A percentile compares a stretch with the other conserved stretches of the same genome.
phyloP scores from a whole-genome alignment of 176 grass and related monocot genomes.

The Triticum turgidum region DNA sequence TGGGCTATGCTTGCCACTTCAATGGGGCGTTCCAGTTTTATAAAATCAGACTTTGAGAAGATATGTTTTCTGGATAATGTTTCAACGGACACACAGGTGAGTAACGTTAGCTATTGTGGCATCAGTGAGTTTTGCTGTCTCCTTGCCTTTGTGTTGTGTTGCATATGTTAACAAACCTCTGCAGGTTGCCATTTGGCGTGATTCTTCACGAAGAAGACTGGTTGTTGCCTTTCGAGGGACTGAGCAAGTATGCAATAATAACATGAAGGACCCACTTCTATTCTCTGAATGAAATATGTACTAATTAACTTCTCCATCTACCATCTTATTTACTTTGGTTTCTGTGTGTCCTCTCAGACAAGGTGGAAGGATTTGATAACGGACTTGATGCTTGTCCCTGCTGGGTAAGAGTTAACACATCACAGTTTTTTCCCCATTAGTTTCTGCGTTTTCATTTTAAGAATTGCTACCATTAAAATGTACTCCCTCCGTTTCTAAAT shows the following conservation, averaged over 20 bases:
- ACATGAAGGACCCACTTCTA: slow-evolving; percentile 21
- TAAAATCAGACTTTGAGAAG: slow-evolving; percentile 97
- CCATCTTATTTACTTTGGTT: slow-evolving; percentile 25
- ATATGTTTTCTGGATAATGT: slow-evolving; percentile 93
- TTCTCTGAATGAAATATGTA: slow-evolving; percentile 4
- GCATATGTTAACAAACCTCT: slow-evolving; percentile 7
- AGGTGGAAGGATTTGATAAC: slow-evolving; percentile 95
- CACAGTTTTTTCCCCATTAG: neutral
- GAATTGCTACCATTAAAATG: neutral
- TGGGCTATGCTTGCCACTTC: slow-evolving; percentile 97
- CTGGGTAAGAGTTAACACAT: slow-evolving; percentile 52
- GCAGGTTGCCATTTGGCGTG: slow-evolving; percentile 95
- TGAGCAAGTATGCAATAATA: slow-evolving; percentile 81
- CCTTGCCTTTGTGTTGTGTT: slow-evolving; percentile 9
- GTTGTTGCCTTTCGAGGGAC: slow-evolving; percentile 90
- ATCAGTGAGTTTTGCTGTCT: slow-evolving; percentile 9
- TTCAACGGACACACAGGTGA: slow-evolving; percentile 85
- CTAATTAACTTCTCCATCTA: neutral
- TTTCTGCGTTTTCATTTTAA: neutral
- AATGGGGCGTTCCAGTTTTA: slow-evolving; percentile 86
- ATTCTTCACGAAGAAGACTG: slow-evolving; percentile 74
- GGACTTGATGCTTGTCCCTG: slow-evolving; percentile 86
- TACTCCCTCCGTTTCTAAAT: no score
- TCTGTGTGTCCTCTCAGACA: slow-evolving; percentile 52
- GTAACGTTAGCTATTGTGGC: neutral